phyloP scores from a whole-genome alignment of 2,329 filamentous ascomycete genomes.

The Mollisia scopiformis region DNA sequence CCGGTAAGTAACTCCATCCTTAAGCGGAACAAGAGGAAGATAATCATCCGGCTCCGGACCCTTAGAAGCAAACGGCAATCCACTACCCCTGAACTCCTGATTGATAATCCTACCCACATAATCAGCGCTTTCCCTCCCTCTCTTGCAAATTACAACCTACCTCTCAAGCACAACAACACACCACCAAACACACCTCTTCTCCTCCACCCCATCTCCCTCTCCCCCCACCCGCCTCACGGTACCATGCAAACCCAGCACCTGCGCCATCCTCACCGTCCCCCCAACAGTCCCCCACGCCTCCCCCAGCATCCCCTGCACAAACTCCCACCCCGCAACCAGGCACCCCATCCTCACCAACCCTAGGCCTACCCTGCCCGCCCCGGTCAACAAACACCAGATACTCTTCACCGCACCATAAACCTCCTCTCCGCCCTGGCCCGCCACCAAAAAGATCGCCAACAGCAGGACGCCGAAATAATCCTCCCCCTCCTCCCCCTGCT shows the following conservation, averaged over 20 bases:
- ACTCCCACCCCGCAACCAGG: slow-evolving; percentile 22
- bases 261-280: slow-evolving; percentile 20
- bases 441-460: no score
- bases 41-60: slow-evolving; percentile 15
- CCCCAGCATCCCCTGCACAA: slow-evolving; percentile 19
- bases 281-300: slow-evolving; percentile 23
- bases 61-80: slow-evolving; percentile 19
- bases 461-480: no score
- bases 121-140: background rate
- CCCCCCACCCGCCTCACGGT: background rate
- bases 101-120: slow-evolving; percentile 15
- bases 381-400: slow-evolving; percentile 13
- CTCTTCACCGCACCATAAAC: slow-evolving; percentile 21
- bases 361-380: slow-evolving; percentile 11
- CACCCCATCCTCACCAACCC: slow-evolving; percentile 21
- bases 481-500: slow-evolving; percentile 8
- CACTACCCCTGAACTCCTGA: slow-evolving; percentile 10
- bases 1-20: slow-evolving; percentile 2
- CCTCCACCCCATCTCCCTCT: slow-evolving; percentile 4
- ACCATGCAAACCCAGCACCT: slow-evolving; percentile 18
- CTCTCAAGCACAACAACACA: slow-evolving; percentile 21
- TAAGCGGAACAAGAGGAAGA: slow-evolving; percentile 10
- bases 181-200: slow-evolving; percentile 24
- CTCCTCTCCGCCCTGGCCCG: slow-evolving; percentile 2
- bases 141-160: slow-evolving; percentile 9